Percentiles rank a stretch among this genome's conserved stretches.
These are phyloP conservation scores for Fusarium oligoseptatum DNA, from an alignment of 2,329 filamentous ascomycete species.

Conservation along the genomic window DNA sequence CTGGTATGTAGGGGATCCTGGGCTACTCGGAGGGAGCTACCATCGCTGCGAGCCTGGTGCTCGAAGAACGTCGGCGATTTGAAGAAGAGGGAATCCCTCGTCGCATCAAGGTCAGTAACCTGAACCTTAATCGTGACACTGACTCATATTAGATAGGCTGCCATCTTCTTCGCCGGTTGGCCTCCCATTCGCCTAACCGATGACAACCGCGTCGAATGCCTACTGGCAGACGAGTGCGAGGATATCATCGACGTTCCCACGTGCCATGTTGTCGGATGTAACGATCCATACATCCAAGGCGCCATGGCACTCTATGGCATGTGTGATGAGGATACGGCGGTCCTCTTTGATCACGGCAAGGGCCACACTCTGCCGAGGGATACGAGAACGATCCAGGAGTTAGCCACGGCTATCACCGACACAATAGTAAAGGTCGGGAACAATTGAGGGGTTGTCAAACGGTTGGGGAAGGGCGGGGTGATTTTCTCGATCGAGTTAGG, in stretches of 20 bases:
- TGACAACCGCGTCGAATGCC: slow-evolving; percentile 54
- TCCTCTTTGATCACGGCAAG: slow-evolving; percentile 75
- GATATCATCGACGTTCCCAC: slow-evolving; percentile 65
- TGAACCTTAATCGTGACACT: rapidly evolving
- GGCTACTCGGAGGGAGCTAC: slow-evolving; percentile 73
- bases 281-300: slow-evolving; percentile 72
- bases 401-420: slow-evolving; percentile 45
- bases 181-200: slow-evolving; percentile 60
- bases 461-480: neutral
- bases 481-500: neutral
- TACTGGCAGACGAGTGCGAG: slow-evolving; percentile 64
- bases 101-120: slow-evolving; percentile 54
- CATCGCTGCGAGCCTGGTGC: slow-evolving; percentile 64
- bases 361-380: slow-evolving; percentile 73
- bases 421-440: neutral
- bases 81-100: slow-evolving; percentile 50
- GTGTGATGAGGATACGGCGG: slow-evolving; percentile 70
- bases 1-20: slow-evolving; percentile 59
- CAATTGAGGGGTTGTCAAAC: neutral
- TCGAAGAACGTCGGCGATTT: slow-evolving; percentile 61
- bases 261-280: slow-evolving; percentile 66
- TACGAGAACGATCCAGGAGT: slow-evolving; percentile 60
- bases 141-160: slow-evolving; percentile 55
- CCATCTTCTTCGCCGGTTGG: slow-evolving; percentile 67
- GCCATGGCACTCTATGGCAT: slow-evolving; percentile 72